Conservation (phyloP, 768 basidiomycete genomes). For the Xanthoconium stramineum region DNA sequence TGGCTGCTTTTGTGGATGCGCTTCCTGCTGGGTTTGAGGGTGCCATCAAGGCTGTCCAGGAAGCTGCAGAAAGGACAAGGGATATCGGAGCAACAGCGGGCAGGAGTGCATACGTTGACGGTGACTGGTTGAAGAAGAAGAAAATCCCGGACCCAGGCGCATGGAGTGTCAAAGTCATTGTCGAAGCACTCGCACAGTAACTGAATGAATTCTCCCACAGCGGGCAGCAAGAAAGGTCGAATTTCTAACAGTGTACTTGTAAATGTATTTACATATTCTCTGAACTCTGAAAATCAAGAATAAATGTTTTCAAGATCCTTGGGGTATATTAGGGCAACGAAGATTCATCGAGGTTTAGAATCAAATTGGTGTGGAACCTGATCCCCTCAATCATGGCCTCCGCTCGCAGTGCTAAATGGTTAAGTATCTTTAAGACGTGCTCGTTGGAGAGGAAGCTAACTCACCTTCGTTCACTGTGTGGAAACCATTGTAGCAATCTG, state of each 20-base stretch:
- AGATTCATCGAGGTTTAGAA: neutral
- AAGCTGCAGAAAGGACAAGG: conserved; percentile 72
- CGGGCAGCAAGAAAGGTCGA: neutral
- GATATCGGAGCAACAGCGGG: conserved; percentile 83
- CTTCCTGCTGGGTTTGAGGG: conserved; percentile 36
- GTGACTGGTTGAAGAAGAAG: conserved; percentile 57
- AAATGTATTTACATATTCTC: neutral
- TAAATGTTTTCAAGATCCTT: too few relatives aligned
- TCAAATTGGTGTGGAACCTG: neutral
- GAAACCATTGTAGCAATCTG: neutral
- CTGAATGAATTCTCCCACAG: neutral
- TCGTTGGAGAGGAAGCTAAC: neutral
- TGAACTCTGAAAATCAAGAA: too few relatives aligned
- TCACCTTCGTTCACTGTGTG: neutral
- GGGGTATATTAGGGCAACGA: neutral
- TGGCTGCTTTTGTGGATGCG: conserved; percentile 65
- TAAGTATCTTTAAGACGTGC: neutral
- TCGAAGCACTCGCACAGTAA: conserved; percentile 47
- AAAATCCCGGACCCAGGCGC: conserved; percentile 84
- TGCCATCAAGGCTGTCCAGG: conserved; percentile 58
- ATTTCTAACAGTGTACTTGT: neutral
- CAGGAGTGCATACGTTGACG: conserved; percentile 82
- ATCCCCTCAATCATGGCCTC: neutral
- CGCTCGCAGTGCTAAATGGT: neutral
- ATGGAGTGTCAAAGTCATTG: conserved; percentile 78